Base-by-base conservation (phyloP, 441 rosid genomes). In the Gossypium trilobum region DNA sequence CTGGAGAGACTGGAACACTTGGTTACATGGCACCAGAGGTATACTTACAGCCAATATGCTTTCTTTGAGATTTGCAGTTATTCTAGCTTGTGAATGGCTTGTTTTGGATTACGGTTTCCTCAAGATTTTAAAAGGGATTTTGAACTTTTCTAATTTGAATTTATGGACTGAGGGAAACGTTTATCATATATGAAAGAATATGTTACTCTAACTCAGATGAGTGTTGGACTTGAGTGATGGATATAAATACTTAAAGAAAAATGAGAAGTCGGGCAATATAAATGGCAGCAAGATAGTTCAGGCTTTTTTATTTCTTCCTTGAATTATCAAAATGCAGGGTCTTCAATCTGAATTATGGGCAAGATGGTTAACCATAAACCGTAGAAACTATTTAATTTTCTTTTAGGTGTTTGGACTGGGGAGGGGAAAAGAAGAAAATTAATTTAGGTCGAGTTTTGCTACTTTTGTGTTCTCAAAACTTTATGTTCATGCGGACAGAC, bases 1-100 rank as follows among this genome's bases (percentile, higher is more conserved):
- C 93, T 68, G 93, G 93, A 44, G 93, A 87, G 81, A 89, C 93
- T 2, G 93, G 93, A 75, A 89, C 93, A 33, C 87, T 89, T 54
- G 93, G 91, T 54, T 89, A 89, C 85, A 87, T 89, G 91, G 93
- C 93, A 74, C 93, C 93, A 22, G 93, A 89, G 91, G 91, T 85
- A 76, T 58, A 25, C 14, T 23, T 72, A 16, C 11, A 64, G n/a
- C 44, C 48, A 17, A 71, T 66, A 66, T 58, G 57, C 74, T 70
- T 27, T 54, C 17, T 9, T 31, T 36, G 39, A 46, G 56, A 23
- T 63, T 63, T 10, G 52, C 31, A 8, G 1, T 36, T 19, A 16
- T 22, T 63, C 68, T 63, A 1, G 4, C 27, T 17, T 42, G 51
- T 63, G 69, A 42, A 20, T 64, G 55, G 27, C 55, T 16, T 65